These are phyloP conservation scores for Solanum rostratum DNA, from an alignment of 257 asterid genomes.

Conservation along the genomic window DNA sequence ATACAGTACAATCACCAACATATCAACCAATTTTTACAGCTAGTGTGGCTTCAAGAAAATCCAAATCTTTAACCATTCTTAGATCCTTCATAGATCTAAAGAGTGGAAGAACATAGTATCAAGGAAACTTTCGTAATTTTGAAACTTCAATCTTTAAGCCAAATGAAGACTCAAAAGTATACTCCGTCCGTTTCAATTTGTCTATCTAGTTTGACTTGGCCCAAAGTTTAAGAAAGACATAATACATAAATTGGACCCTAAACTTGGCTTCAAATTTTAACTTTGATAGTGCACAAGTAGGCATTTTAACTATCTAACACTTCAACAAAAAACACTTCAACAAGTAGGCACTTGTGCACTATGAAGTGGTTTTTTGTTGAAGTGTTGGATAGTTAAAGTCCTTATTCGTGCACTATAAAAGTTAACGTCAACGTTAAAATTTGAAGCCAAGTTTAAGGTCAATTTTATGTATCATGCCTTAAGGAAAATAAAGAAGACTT, in stretches of 20 bases:
- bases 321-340: too few species aligned
- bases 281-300: too few species aligned
- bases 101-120: background rate
- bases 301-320: too few species aligned
- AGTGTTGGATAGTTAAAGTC: too few species aligned
- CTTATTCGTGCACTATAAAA: too few species aligned
- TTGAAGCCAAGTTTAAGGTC: too few species aligned
- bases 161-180: background rate
- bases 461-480: too few species aligned
- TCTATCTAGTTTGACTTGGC: background rate
- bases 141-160: background rate
- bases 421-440: too few species aligned
- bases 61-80: background rate
- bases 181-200: background rate
- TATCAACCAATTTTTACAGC: background rate
- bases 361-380: too few species aligned
- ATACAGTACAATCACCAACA: background rate
- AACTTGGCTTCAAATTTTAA: too few species aligned
- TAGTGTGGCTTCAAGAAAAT: background rate
- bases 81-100: background rate
- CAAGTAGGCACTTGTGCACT: too few species aligned
- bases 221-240: background rate
- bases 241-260: too few species aligned
- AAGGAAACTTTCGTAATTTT: background rate
- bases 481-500: background rate